Percentiles rank a stretch among this genome's conserved stretches.
Conservation (phyloP, 345 rosid species). For the Carallia brachiata region DNA sequence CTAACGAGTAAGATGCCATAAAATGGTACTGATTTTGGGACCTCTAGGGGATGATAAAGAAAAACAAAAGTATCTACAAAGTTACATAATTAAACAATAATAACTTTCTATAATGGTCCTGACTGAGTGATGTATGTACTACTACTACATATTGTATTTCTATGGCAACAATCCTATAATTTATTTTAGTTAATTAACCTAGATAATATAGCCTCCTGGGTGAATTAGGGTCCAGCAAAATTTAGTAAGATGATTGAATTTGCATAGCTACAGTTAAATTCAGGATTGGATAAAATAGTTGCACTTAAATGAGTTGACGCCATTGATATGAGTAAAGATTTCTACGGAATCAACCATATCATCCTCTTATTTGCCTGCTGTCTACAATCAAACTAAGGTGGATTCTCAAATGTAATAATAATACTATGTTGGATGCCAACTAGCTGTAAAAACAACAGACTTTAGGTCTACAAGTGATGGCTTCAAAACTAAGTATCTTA, state of each 20-base stretch:
- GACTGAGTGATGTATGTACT: background rate
- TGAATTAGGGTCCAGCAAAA: conserved; percentile 28
- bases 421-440: too few species aligned
- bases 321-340: conserved; percentile 80
- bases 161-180: too few species aligned
- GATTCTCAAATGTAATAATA: too few species aligned
- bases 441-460: background rate
- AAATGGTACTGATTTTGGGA: background rate
- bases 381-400: conserved; percentile 26
- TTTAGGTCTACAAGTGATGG: background rate
- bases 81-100: conserved; percentile 1
- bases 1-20: conserved; percentile 3
- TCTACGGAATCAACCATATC: conserved; percentile 73
- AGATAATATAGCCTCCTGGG: background rate
- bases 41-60: background rate
- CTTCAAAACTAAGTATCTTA: conserved; percentile 29
- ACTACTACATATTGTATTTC: background rate
- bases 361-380: conserved; percentile 67
- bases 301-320: conserved; percentile 83
- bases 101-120: background rate
- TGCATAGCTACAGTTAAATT: conserved; percentile 45
- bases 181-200: conserved; percentile 1
- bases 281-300: conserved; percentile 82
- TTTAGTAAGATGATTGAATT: conserved; percentile 9
- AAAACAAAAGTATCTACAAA: conserved; percentile 14